A percentile compares a stretch with the other conserved stretches of the same genome.
These are phyloP conservation scores for Pezicula neosporulosa DNA, from an alignment of 2,329 filamentous ascomycete species.

Conservation along the genomic window DNA sequence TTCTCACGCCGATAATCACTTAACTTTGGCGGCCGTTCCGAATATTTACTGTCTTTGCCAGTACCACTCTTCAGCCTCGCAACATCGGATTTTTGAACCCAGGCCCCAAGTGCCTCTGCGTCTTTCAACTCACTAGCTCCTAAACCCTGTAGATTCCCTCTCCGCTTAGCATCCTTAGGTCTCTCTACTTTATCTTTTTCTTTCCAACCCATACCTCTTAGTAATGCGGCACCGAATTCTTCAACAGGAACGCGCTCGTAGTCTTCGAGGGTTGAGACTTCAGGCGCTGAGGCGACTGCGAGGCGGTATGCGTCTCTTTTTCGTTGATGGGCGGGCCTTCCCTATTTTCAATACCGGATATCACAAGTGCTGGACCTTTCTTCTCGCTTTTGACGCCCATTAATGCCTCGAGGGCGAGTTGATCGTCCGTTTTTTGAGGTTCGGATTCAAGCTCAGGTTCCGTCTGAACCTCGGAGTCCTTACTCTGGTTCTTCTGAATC, in stretches of 20 bases:
- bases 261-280: conserved; percentile 73
- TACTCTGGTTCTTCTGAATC: conserved; percentile 10
- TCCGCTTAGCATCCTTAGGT: conserved; percentile 61
- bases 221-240: conserved; percentile 85
- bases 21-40: conserved; percentile 38
- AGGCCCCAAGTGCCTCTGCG: conserved; percentile 71
- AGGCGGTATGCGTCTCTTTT: conserved; percentile 66
- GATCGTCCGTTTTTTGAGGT: conserved; percentile 49
- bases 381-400: conserved; percentile 49
- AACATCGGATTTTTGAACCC: conserved; percentile 67
- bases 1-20: conserved; percentile 38
- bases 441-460: conserved; percentile 14
- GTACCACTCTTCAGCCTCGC: conserved; percentile 40
- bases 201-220: conserved; percentile 96
- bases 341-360: conserved; percentile 33
- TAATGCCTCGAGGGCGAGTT: conserved; percentile 64
- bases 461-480: conserved; percentile 19
- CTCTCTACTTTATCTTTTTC: conserved; percentile 51
- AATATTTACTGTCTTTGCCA: conserved; percentile 37
- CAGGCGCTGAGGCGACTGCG: conserved; percentile 70
- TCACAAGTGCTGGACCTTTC: conserved; percentile 46
- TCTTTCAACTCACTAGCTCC: conserved; percentile 79
- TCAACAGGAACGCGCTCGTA: conserved; percentile 90
- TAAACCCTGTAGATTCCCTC: conserved; percentile 80
- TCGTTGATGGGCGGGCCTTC: conserved; percentile 43